These are phyloP conservation scores for Dendrobium nobile DNA, from an alignment of 106 monocot genomes.

Conservation along the genomic window DNA sequence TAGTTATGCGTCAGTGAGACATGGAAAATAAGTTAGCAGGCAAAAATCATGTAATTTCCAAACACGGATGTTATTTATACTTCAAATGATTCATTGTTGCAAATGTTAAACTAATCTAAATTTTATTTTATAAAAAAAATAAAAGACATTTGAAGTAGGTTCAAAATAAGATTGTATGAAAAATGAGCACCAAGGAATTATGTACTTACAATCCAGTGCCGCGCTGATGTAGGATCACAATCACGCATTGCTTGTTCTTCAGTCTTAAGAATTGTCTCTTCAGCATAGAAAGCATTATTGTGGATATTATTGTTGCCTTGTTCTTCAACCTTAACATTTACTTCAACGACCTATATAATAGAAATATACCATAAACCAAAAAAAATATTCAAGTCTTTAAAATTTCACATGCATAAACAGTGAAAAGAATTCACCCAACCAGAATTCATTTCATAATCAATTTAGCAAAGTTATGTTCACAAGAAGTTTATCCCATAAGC, in stretches of 20 bases:
- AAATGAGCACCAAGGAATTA: background rate
- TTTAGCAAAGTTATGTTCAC: background rate
- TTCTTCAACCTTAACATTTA: conserved; percentile 90
- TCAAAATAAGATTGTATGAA: background rate
- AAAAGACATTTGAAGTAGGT: background rate
- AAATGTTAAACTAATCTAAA: background rate
- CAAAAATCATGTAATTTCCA: background rate
- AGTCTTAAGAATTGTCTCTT: conserved; percentile 77
- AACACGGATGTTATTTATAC: background rate
- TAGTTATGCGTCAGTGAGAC: background rate
- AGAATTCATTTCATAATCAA: background rate
- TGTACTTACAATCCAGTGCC: conserved; percentile 93
- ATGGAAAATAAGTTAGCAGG: background rate
- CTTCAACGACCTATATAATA: conserved; percentile 73
- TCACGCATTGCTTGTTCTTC: conserved; percentile 94
- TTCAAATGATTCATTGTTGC: background rate
- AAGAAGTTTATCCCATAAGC: background rate
- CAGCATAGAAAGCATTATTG: conserved; percentile 93
- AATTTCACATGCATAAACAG: background rate
- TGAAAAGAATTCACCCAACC: background rate
- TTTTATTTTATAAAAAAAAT: background rate
- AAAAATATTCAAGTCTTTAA: background rate
- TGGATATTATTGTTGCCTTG: conserved; percentile 78
- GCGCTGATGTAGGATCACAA: conserved; percentile 76
- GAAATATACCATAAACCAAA: background rate